Percentiles rank a stretch among this genome's conserved stretches.
These are phyloP conservation scores for Phytopythium delawarense DNA, from an alignment of 352 stramenopile species.

Conservation along the genomic window DNA sequence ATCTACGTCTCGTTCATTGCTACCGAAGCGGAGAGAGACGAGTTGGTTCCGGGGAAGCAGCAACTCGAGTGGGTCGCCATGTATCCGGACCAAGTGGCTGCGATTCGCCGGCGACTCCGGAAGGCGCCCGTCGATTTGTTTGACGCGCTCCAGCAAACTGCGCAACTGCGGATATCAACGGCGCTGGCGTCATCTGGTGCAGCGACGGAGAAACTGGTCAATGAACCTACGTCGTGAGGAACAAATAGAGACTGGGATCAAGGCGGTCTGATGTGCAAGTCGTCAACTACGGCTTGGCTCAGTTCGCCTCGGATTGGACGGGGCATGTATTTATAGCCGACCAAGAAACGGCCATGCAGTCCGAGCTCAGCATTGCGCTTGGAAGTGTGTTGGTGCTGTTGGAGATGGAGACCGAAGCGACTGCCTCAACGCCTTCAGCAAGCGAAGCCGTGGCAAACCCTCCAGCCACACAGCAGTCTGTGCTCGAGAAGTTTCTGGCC, in stretches of 20 bases:
- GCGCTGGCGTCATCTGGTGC: conserved; percentile 8
- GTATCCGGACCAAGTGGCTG: conserved; percentile 39
- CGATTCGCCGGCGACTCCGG: conserved; percentile 24
- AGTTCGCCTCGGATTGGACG: no score
- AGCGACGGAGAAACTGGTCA: neutral
- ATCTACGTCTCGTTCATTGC: conserved; percentile 52
- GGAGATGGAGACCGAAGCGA: neutral
- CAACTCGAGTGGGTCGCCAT: conserved; percentile 44
- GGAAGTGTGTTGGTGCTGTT: neutral
- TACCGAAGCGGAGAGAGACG: neutral
- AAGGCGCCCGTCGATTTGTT: conserved; percentile 36
- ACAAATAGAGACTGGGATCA: neutral
- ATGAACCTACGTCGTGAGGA: neutral
- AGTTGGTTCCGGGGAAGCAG: neutral
- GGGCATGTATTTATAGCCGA: no score
- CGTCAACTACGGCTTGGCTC: no score
- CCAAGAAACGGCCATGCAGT: no score
- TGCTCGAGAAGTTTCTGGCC: neutral
- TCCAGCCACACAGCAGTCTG: neutral
- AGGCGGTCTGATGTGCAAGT: no score
- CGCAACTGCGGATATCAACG: conserved; percentile 46
- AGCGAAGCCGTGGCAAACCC: neutral
- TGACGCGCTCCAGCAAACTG: conserved; percentile 44
- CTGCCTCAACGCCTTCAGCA: neutral
- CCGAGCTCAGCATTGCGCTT: no score